Conservation (phyloP, 768 basidiomycete genomes). For the Crucibulum laeve region DNA sequence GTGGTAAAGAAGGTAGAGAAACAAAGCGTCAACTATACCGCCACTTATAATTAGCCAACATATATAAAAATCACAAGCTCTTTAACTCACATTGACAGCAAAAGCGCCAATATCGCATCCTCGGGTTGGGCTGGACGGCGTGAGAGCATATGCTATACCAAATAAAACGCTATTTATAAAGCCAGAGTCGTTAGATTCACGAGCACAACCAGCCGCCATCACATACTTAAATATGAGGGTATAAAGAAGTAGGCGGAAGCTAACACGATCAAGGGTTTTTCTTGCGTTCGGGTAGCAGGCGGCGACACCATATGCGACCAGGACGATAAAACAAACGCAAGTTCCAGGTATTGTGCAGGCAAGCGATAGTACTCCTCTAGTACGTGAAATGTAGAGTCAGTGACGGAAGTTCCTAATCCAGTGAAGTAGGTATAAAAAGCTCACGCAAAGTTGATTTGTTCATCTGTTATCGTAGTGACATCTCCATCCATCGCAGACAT, state of each 20-base stretch:
- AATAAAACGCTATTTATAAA: constrained; percentile 14
- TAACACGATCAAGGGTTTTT: constrained; percentile 15
- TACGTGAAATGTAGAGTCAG: no score
- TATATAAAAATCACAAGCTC: background rate
- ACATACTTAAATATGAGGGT: constrained; percentile 15
- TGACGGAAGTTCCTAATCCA: no score
- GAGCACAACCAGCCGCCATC: no score
- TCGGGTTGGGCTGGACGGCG: constrained; percentile 6
- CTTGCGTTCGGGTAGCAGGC: constrained; percentile 5
- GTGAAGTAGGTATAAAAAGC: no score
- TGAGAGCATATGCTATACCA: constrained; percentile 13
- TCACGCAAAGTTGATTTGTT: no score
- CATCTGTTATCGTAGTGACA: no score
- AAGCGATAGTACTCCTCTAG: no score
- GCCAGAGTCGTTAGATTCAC: background rate
- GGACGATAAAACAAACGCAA: constrained; percentile 10
- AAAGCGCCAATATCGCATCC: constrained; percentile 17
- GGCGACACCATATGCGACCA: constrained; percentile 9
- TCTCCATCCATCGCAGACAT: no score
- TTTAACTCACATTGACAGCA: constrained; percentile 12
- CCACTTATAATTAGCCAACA: background rate
- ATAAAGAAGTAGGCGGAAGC: constrained; percentile 15
- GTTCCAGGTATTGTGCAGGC: constrained; percentile 11
- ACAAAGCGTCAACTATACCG: constrained; percentile 12
- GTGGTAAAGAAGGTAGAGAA: constrained; percentile 19